Percentiles rank a stretch among this genome's conserved stretches.
phyloP scores from a whole-genome alignment of 140 eudicot species.

The Senecio squalidus region DNA sequence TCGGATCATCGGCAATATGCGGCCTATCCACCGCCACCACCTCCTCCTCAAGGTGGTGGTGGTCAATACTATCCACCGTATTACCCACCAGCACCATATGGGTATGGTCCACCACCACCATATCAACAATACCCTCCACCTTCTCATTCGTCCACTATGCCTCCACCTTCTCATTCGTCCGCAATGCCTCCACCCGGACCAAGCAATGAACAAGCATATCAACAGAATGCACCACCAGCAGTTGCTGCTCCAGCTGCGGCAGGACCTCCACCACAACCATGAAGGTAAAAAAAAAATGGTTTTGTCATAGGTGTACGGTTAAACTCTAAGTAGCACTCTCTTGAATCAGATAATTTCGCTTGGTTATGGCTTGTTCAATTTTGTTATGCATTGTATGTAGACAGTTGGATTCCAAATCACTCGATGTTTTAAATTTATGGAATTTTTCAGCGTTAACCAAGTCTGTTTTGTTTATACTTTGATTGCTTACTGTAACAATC shows the following conservation, averaged over 20 bases:
- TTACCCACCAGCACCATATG: slow-evolving; percentile 52
- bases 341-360: background rate
- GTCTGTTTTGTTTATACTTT: background rate
- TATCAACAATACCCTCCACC: slow-evolving; percentile 70
- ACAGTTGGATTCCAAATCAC: background rate
- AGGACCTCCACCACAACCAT: slow-evolving; percentile 23
- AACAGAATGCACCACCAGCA: slow-evolving; percentile 15
- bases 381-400: slow-evolving; percentile 23
- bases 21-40: slow-evolving; percentile 43
- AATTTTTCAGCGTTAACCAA: background rate
- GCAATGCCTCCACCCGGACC: slow-evolving; percentile 32
- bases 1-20: slow-evolving; percentile 33
- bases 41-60: slow-evolving; percentile 51
- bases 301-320: background rate
- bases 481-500: too few relatives aligned
- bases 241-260: slow-evolving; percentile 3
- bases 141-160: slow-evolving; percentile 37
- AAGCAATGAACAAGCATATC: slow-evolving; percentile 34
- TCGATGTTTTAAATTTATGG: background rate
- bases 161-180: slow-evolving; percentile 34
- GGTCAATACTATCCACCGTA: slow-evolving; percentile 59
- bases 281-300: background rate
- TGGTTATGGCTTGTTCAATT: slow-evolving; percentile 22
- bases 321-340: slow-evolving; percentile 1
- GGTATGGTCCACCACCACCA: slow-evolving; percentile 36